These are phyloP conservation scores for Pleurotus salmoneostramineus DNA, from an alignment of 768 basidiomycete genomes.

Conservation along the genomic window DNA sequence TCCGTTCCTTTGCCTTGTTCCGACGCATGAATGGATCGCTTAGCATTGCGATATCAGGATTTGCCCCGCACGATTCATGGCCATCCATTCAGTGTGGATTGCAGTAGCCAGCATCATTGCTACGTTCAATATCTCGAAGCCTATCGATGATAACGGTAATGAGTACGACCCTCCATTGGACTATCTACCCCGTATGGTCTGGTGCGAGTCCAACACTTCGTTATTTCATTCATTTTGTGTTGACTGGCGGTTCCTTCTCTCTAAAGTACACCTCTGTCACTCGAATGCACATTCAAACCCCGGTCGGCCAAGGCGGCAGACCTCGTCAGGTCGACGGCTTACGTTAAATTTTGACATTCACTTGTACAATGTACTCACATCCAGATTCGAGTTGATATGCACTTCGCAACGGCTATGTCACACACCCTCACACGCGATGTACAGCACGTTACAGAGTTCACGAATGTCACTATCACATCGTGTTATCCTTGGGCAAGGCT, in stretches of 20 bases:
- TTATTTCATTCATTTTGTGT: background rate
- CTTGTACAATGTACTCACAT: no score
- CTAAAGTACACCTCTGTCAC: slow-evolving; percentile 18
- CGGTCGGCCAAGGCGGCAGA: slow-evolving; percentile 14
- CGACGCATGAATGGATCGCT: background rate
- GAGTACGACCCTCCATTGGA: background rate
- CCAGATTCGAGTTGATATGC: no score
- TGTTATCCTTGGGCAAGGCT: no score
- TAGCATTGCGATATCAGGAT: slow-evolving; percentile 7
- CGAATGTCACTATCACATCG: no score
- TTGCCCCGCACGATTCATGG: slow-evolving; percentile 22
- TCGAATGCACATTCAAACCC: slow-evolving; percentile 20
- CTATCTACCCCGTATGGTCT: slow-evolving; percentile 2
- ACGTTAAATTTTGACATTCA: background rate
- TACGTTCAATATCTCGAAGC: slow-evolving; percentile 17
- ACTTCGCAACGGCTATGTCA: no score
- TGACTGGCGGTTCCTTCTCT: background rate
- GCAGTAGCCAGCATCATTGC: slow-evolving; percentile 18
- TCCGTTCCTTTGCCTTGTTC: background rate
- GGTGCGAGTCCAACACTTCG: slow-evolving; percentile 1
- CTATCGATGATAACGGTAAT: slow-evolving; percentile 14
- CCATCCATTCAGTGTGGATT: slow-evolving; percentile 18
- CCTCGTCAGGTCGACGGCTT: slow-evolving; percentile 9
- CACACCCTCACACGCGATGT: no score
- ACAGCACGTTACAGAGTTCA: no score